Evolutionary conservation across 1,284 basidiomycete genomes (phyloP), one percentile per base, ranked within the genome.

Genomic region (Pisolithus thermaeus): DNA sequence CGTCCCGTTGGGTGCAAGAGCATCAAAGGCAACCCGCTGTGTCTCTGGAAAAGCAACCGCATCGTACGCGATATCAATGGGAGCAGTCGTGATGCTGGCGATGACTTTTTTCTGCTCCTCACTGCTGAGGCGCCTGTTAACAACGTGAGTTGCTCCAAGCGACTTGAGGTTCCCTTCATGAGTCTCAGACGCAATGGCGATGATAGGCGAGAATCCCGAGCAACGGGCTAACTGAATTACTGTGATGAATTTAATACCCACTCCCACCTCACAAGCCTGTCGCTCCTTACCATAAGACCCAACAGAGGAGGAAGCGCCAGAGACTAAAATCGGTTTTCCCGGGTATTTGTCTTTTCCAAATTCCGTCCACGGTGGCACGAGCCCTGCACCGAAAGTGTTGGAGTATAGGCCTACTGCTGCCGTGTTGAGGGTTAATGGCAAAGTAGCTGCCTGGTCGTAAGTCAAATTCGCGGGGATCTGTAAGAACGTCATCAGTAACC

Each of bases 191-290:
- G 80, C 72, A 2, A 77, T 80, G 4, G 77, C 66, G 47, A 83
- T 75, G 53, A 83, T 78, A 0, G 73, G 75, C 3, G 69, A 72
- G 68, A 80, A 80, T 1, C 79, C 80, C 0, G 77, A 73, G 28
- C 77, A 57, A 55, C 69, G 76, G 4, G 77, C 78, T 14, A 84
- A 59, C 60, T 84, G 82, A 45, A 84, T 71, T 1, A 65, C 80
- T 80, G 54, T 5, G 51, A 2, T 37, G 22, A 27, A 51, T 25
- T 50, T 40, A 16, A 35, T 28, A 7, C 4, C n/a, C 25, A 20
- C 7, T 18, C 27, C 22, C 42, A 23, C 18, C 4, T n/a, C 7
- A 1, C 3, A 9, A 3, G 11, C 28, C 6, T 16, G 2, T 32
- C 22, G 41, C 11, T 54, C 58, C 54, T 63, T 58, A 70, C 71